Evolutionary conservation across 2,329 filamentous ascomycete species (phyloP).

Genomic region (Ramularia endophylla): DNA sequence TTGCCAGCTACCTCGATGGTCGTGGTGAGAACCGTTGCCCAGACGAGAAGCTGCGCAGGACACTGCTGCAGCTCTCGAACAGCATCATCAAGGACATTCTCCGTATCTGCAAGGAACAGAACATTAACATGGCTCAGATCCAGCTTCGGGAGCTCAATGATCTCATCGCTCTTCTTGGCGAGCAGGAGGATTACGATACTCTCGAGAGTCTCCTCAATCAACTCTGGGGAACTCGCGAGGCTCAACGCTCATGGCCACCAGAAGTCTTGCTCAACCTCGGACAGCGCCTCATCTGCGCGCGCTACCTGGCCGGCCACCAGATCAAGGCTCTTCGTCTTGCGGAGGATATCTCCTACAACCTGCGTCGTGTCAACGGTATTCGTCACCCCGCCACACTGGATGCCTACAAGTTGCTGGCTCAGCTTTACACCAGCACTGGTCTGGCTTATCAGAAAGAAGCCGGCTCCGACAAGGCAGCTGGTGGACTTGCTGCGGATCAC

Average conservation of each 20-base stretch:
- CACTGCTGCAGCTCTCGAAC: constrained; percentile 35
- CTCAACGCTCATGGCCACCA: constrained; percentile 41
- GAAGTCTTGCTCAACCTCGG: constrained; percentile 47
- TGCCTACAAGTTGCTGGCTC: constrained; percentile 45
- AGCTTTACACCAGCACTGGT: constrained; percentile 42
- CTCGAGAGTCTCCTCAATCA: constrained; percentile 40
- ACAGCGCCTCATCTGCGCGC: constrained; percentile 48
- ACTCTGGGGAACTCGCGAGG: constrained; percentile 43
- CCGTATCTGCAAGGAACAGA: constrained; percentile 35
- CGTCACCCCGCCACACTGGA: constrained; percentile 44
- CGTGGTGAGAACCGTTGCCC: constrained; percentile 33
- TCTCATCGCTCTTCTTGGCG: constrained; percentile 43
- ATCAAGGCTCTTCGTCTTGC: constrained; percentile 42
- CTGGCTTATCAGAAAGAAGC: constrained; percentile 35
- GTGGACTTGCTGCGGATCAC: constrained; percentile 31
- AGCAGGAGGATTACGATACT: constrained; percentile 43
- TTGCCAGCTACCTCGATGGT: constrained; percentile 42
- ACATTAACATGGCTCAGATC: constrained; percentile 42
- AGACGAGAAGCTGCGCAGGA: constrained; percentile 31
- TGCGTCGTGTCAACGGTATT: constrained; percentile 48
- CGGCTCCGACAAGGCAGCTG: constrained; percentile 30
- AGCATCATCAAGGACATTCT: constrained; percentile 40
- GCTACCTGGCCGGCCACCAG: constrained; percentile 44
- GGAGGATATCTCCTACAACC: constrained; percentile 52
- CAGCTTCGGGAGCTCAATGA: constrained; percentile 42